A percentile compares a stretch with the other conserved stretches of the same genome.
These are phyloP conservation scores for Fistulifera pelliculosa DNA, from an alignment of 108 stramenopile genomes.

Conservation along the genomic window DNA sequence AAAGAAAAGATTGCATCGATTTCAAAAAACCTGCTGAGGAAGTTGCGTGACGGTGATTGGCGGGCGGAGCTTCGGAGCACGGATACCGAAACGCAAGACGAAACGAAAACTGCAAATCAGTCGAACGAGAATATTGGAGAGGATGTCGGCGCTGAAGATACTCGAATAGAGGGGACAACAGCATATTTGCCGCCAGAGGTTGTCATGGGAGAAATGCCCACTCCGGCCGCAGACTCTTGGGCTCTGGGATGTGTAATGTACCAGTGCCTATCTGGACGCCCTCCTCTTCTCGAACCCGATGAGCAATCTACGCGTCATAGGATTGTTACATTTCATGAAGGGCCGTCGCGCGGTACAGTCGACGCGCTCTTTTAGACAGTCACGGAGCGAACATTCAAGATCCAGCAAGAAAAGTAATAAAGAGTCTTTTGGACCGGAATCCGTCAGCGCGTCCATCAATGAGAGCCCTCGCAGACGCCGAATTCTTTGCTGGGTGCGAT, in stretches of 20 bases:
- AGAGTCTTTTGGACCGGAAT: conserved; percentile 30
- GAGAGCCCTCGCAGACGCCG: conserved; percentile 32
- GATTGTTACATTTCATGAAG: conserved; percentile 74
- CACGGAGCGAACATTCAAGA: conserved; percentile 14
- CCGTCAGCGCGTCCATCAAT: conserved; percentile 43
- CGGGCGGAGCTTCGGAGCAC: conserved; percentile 11
- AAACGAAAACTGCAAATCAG: neutral
- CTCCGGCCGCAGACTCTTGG: conserved; percentile 86
- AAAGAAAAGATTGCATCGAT: conserved; percentile 22
- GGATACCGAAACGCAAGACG: too few species aligned
- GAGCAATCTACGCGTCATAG: conserved; percentile 57
- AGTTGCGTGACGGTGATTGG: conserved; percentile 91
- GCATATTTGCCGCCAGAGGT: conserved; percentile 97
- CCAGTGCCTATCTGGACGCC: conserved; percentile 86
- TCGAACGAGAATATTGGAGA: neutral
- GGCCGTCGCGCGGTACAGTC: conserved; percentile 9
- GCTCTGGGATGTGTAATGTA: conserved; percentile 93
- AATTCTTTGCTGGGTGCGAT: conserved; percentile 47
- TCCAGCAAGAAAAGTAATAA: conserved; percentile 44
- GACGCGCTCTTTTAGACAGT: conserved; percentile 34
- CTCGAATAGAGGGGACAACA: conserved; percentile 92
- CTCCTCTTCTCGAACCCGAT: conserved; percentile 80
- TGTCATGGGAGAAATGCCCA: conserved; percentile 67
- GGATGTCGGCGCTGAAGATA: conserved; percentile 40
- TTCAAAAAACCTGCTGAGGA: conserved; percentile 45